These are phyloP conservation scores for Puya raimondii DNA, from an alignment of 176 grass and related monocot species.

Conservation along the genomic window DNA sequence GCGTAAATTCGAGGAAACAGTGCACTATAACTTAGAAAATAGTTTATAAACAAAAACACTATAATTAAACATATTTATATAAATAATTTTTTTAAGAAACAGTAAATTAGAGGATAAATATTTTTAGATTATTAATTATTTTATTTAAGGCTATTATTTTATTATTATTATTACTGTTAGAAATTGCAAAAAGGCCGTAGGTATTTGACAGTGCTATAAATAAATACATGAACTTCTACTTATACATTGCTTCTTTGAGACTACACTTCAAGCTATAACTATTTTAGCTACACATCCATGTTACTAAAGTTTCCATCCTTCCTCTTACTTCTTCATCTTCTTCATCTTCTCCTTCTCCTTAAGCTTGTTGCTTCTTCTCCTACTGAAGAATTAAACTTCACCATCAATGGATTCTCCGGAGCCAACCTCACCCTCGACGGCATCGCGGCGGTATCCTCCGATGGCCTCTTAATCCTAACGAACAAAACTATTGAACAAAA, in stretches of 20 bases:
- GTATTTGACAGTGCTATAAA: background rate
- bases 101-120: too few relatives aligned
- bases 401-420: conserved; percentile 24
- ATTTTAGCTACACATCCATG: background rate
- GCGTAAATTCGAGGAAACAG: too few relatives aligned
- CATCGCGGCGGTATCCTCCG: conserved; percentile 1
- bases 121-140: too few relatives aligned
- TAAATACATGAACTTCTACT: background rate
- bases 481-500: background rate
- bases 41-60: too few relatives aligned
- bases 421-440: conserved; percentile 25
- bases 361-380: background rate
- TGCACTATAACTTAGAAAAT: too few relatives aligned
- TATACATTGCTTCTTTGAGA: too few relatives aligned
- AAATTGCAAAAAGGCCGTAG: too few relatives aligned
- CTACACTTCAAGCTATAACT: background rate
- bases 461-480: conserved; percentile 19
- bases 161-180: too few relatives aligned
- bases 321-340: background rate
- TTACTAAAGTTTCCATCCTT: background rate
- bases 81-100: too few relatives aligned
- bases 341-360: conserved; percentile 10
- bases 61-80: too few relatives aligned
- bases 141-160: too few relatives aligned
- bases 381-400: background rate